These are phyloP conservation scores for Penicillium vulpinum DNA, from an alignment of 2,329 filamentous ascomycete genomes.

Conservation along the genomic window DNA sequence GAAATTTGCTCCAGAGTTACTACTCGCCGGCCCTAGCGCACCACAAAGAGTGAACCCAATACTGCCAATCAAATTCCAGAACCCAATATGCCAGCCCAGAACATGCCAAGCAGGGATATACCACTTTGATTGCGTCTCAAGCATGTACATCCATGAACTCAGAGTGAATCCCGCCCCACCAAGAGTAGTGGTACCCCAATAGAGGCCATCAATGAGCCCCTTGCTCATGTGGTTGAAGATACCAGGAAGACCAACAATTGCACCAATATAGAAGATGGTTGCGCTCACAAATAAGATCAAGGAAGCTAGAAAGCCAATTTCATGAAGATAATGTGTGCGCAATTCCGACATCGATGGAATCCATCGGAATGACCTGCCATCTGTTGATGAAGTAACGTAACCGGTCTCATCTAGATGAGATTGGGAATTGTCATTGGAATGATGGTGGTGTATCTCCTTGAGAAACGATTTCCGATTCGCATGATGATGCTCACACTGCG, in stretches of 20 bases:
- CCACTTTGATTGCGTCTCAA: constrained; percentile 67
- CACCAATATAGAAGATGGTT: constrained; percentile 65
- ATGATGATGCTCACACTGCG: constrained; percentile 46
- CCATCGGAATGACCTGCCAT: constrained; percentile 56
- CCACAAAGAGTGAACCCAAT: constrained; percentile 64
- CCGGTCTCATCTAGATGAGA: neutral
- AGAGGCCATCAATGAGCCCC: constrained; percentile 55
- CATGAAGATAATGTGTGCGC: constrained; percentile 59
- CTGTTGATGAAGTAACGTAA: constrained; percentile 13
- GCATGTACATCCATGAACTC: constrained; percentile 61
- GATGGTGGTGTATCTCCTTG: neutral
- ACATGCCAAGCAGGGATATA: constrained; percentile 57
- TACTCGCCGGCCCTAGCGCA: constrained; percentile 54
- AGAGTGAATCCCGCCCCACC: constrained; percentile 64
- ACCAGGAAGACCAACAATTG: constrained; percentile 60
- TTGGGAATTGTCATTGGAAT: neutral
- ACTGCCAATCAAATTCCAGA: constrained; percentile 65
- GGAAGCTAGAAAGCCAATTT: constrained; percentile 64
- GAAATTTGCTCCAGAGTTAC: constrained; percentile 47
- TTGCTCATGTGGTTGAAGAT: constrained; percentile 55
- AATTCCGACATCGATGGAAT: constrained; percentile 60
- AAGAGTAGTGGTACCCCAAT: constrained; percentile 60
- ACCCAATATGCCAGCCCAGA: constrained; percentile 67
- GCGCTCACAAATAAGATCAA: constrained; percentile 58
- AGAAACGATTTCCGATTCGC: constrained; percentile 35